A percentile compares a stretch with the other conserved stretches of the same genome.
Conservation (phyloP, 345 rosid species). For the Heritiera littoralis region DNA sequence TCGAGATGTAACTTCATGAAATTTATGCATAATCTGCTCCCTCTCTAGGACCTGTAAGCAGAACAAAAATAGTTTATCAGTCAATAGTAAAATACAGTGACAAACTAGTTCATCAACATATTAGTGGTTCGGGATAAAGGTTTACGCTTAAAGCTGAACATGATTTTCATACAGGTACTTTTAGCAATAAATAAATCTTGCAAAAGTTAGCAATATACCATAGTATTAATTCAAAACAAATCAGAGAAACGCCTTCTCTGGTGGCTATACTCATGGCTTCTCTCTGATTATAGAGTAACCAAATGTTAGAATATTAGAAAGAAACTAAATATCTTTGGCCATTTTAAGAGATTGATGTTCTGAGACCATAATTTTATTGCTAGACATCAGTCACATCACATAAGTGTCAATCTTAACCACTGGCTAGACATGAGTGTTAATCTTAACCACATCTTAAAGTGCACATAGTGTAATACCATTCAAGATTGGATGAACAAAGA, state of each 20-base stretch:
- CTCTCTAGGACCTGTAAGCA: constrained; percentile 73
- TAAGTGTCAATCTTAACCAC: not conserved
- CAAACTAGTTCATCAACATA: not conserved
- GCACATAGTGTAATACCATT: not conserved
- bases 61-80: constrained; percentile 3
- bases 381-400: not conserved
- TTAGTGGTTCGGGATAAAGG: not conserved
- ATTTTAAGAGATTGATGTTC: not conserved
- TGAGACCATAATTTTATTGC: not conserved
- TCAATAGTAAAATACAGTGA: not conserved
- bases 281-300: not conserved
- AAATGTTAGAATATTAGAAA: not conserved
- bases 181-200: not conserved
- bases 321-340: not conserved
- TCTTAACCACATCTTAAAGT: not conserved
- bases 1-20: constrained; percentile 61
- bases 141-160: not conserved
- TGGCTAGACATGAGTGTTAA: not conserved
- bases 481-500: not conserved
- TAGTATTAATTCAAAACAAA: not conserved
- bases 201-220: not conserved
- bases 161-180: not conserved
- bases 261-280: not conserved
- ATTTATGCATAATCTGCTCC: constrained; percentile 66
- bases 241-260: not conserved